These are phyloP conservation scores for Ajuga chamaepitys DNA, from an alignment of 257 asterid species.

Conservation along the genomic window DNA sequence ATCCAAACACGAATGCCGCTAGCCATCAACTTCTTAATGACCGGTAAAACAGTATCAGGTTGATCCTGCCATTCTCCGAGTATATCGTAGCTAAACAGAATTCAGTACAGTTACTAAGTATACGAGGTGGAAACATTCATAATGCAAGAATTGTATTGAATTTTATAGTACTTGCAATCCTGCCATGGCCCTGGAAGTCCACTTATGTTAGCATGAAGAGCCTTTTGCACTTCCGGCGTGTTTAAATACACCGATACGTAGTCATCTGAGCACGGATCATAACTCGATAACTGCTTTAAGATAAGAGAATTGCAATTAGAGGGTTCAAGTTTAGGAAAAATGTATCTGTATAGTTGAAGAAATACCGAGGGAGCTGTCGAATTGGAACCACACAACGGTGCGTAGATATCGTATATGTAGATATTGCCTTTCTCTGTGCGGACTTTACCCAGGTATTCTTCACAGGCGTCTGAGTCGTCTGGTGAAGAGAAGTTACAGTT, in stretches of 20 bases:
- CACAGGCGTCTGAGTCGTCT: not conserved
- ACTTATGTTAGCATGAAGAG: slow-evolving; percentile 37
- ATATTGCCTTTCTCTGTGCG: not conserved
- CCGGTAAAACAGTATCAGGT: slow-evolving; percentile 38
- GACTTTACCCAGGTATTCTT: slow-evolving; percentile 19
- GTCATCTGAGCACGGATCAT: slow-evolving; percentile 48
- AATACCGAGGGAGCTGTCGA: slow-evolving; percentile 18
- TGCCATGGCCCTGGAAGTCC: slow-evolving; percentile 37
- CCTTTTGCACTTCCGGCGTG: slow-evolving; percentile 37
- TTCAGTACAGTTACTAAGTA: not conserved
- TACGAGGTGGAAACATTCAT: no score
- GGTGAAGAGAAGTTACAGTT: slow-evolving; percentile 44
- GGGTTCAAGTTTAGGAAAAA: no score
- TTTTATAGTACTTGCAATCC: slow-evolving; percentile 31
- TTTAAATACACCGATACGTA: slow-evolving; percentile 33
- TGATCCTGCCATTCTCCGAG: slow-evolving; percentile 23
- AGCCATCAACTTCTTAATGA: slow-evolving; percentile 40
- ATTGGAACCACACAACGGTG: slow-evolving; percentile 31
- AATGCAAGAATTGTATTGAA: no score
- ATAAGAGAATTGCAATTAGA: no score
- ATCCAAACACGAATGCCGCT: slow-evolving; percentile 49
- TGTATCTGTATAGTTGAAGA: not conserved
- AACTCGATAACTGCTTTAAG: not conserved
- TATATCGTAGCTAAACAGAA: slow-evolving; percentile 12
- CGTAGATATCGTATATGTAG: slow-evolving; percentile 32